Evolutionary conservation across 805 yeast genomes (phyloP).

Genomic region (Candida golubevii): DNA sequence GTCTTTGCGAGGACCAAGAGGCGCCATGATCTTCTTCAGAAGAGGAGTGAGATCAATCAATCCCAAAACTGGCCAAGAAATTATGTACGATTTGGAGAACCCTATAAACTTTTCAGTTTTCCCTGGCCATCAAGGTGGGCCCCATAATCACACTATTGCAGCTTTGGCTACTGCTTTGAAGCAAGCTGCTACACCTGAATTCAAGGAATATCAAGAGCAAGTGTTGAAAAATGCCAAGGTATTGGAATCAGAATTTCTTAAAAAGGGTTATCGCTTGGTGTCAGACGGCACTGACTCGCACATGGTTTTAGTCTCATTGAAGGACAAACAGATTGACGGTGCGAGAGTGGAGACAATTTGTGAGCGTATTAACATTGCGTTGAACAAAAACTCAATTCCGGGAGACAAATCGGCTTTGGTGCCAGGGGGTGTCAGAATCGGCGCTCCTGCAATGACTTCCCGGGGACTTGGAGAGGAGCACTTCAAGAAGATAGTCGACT

Average conservation of each 20-base stretch:
- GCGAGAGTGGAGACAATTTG: slow-evolving; percentile 95
- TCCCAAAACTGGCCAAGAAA: slow-evolving; percentile 87
- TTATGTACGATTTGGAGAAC: slow-evolving; percentile 85
- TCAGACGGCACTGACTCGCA: slow-evolving; percentile 97
- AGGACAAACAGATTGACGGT: slow-evolving; percentile 90
- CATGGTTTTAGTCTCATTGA: slow-evolving; percentile 85
- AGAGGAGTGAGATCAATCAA: slow-evolving; percentile 83
- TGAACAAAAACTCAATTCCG: slow-evolving; percentile 96
- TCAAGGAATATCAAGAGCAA: slow-evolving; percentile 81
- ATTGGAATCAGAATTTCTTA: slow-evolving; percentile 69
- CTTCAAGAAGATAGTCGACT: slow-evolving; percentile 72
- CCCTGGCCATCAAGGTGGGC: slow-evolving; percentile 99
- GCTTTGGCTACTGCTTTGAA: slow-evolving; percentile 96
- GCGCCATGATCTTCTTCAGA: slow-evolving; percentile 99
- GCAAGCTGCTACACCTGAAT: slow-evolving; percentile 89
- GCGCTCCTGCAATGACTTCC: slow-evolving; percentile 98
- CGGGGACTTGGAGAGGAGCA: slow-evolving; percentile 92
- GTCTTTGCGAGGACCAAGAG: slow-evolving; percentile 98
- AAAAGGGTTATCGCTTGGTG: slow-evolving; percentile 74
- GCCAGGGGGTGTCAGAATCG: slow-evolving; percentile 96
- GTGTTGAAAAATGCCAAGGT: slow-evolving; percentile 86
- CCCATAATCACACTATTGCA: slow-evolving; percentile 98
- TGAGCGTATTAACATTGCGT: slow-evolving; percentile 91
- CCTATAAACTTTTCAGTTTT: slow-evolving; percentile 96
- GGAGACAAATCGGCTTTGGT: slow-evolving; percentile 96